Percentiles rank a stretch among this genome's conserved stretches.
Evolutionary conservation across 2,329 filamentous ascomycete species (phyloP).

Genomic region (Colletotrichum lindemuthianum): DNA sequence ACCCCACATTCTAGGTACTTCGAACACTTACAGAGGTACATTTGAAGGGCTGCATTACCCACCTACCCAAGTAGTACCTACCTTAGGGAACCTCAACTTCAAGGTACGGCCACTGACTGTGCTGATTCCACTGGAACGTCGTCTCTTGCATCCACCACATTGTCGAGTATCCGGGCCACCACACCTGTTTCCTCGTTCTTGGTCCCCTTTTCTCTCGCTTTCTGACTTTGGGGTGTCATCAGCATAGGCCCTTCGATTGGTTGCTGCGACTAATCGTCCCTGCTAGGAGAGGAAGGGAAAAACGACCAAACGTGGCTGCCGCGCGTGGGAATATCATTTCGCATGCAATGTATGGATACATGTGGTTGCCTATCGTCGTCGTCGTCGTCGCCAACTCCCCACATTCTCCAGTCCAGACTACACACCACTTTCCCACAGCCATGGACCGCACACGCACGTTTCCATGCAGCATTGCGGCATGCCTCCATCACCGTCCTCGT

Average conservation of each 20-base stretch:
- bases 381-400: conserved; percentile 17
- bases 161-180: no score
- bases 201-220: no score
- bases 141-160: no score
- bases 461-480: conserved; percentile 6
- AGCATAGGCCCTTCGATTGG: conserved; percentile 2
- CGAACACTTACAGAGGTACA: no score
- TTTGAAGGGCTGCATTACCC: no score
- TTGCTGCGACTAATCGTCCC: no score
- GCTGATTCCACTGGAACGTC: no score
- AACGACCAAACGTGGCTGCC: conserved; percentile 20
- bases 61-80: no score
- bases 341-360: neutral
- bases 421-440: neutral
- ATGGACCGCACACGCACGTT: conserved; percentile 7
- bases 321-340: conserved; percentile 28
- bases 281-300: neutral
- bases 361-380: neutral
- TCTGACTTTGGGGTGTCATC: neutral
- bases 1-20: no score
- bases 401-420: conserved; percentile 8
- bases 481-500: conserved; percentile 3
- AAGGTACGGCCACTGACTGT: no score
- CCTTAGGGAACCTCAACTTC: no score
- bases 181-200: no score